Base-by-base conservation (phyloP, 202 grass and related monocot genomes). In the Brachypodium distachyon region DNA sequence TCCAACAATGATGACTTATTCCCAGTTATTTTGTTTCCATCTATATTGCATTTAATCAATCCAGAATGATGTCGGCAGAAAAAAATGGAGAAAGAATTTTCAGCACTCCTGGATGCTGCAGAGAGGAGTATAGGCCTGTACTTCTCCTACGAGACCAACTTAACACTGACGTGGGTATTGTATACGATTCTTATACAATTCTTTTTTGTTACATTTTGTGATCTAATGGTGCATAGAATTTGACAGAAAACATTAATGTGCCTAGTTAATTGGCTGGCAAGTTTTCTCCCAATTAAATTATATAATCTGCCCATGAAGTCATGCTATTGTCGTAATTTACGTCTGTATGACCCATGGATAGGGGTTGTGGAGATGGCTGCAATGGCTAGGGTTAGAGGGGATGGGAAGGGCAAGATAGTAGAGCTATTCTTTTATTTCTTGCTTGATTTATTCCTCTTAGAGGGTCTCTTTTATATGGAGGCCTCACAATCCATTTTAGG, bases 121-220 rank as follows among this genome's bases (percentile, higher is more conserved):
- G 84, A 99, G 78, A 88, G 76, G 67, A 74, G 79, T 16, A 65
- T 91, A 50, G 96, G 96, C 41, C 82, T 99, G 23, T 90, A 93
- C 75, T 96, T 99, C 71, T 99, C 90, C 25, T 99, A 96, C 10
- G 96, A 99, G 77, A 77, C 83, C 39, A 99, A 99, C 81, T 85
- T 99, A 79, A 99, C 96, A 53, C 78, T 99, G 64, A 87, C 74
- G 96, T 99, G 77, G 60, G 85, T 82, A 54, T 39, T 13, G 27
- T 57, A 48, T 56, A 42, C 46, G 63, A 13, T 9, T 61, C 19
- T 43, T 57, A 48, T 56, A 42, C 46, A 56, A 13, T 9, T 61
- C 19, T 43, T 17, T 52, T 62, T 32, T 64, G 23, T 74, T 76
- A 54, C 22, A 63, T 32, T 59, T 59, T 66, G 28, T 59, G 10